Base-by-base conservation (phyloP, 176 grass and related monocot genomes). In the Sorghum bicolor region DNA sequence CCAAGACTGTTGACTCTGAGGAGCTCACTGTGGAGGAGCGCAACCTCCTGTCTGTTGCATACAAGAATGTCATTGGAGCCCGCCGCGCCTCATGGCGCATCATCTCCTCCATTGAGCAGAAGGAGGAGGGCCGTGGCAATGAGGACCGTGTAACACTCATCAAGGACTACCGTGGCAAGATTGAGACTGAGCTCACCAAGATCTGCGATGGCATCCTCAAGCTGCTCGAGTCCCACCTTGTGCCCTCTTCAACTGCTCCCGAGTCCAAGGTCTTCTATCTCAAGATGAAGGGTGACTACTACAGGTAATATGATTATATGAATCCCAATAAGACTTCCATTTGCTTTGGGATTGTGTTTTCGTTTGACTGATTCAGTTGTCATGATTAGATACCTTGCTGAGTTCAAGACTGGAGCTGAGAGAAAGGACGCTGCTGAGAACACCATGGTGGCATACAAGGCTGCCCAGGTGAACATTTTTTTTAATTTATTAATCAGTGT, bases 231-330 rank as follows among this genome's bases (percentile, higher is more conserved):
- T 92, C 94, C 8, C 90, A 97, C 83, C 92, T 94, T 61, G 87
- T 97, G 28, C 92, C 94, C 37, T 94, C 94, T 69, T 89, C 92
- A 57, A 89, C 87, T 13, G 85, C 85, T 0, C 77, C 91, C 0
- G 94, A 97, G 83, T 94, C 94, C 22, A 97, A 94, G 92, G 94
- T 97, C 26, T 94, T 97, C 68, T 97, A 97, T 60, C 92, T 97
- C 11, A 97, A 97, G 80, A 94, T 94, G 92, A 97, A 94, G 92
- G 94, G 94, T 62, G 94, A 97, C 77, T 97, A 97, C 86, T 91
- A 97, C 94, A 93, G 94, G 92, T 96, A 82, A 58, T 13, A 75
- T 61, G 57, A 26, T 61, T 61, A 26, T 44, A 50, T 24, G 37
- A 33, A 82, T 38, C 15, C 24, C 19, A 33, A 4, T 64, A 1